Conservation (phyloP, 495 filamentous ascomycete species). For the Chlorociboria aeruginascens region DNA sequence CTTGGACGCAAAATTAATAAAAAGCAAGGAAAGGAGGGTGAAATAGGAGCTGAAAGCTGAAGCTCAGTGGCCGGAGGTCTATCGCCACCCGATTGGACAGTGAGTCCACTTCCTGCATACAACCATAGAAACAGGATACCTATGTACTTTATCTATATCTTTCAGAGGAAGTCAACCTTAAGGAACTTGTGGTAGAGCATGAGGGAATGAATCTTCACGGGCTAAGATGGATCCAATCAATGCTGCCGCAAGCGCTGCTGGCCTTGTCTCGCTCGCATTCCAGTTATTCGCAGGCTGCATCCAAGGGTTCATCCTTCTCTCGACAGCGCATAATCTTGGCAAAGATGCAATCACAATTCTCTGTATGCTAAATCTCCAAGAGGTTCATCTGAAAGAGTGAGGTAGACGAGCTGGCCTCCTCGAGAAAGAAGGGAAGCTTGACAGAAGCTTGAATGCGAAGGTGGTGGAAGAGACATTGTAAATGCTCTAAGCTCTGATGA, state of each 20-base stretch:
- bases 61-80: too few relatives aligned
- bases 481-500: neutral
- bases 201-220: neutral
- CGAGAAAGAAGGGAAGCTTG: neutral
- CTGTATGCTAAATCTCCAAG: slow-evolving; percentile 11
- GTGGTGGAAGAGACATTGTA: neutral
- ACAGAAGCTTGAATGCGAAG: neutral
- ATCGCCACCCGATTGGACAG: too few relatives aligned
- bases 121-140: too few relatives aligned
- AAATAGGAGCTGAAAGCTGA: too few relatives aligned
- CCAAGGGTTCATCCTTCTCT: slow-evolving; percentile 15
- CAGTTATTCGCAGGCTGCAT: slow-evolving; percentile 15
- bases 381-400: slow-evolving; percentile 11
- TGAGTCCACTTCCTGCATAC: too few relatives aligned
- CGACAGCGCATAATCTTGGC: slow-evolving; percentile 14
- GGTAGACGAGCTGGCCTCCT: slow-evolving; percentile 1
- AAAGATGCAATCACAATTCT: slow-evolving; percentile 7
- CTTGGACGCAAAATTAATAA: too few relatives aligned
- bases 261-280: slow-evolving; percentile 2
- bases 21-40: too few relatives aligned
- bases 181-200: neutral
- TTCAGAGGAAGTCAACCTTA: too few relatives aligned
- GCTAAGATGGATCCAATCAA: neutral
- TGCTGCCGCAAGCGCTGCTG: neutral
- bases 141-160: too few relatives aligned